These are phyloP conservation scores for Chamaecyparis obtusa DNA, from an alignment of 75 land plant genomes.

Conservation along the genomic window DNA sequence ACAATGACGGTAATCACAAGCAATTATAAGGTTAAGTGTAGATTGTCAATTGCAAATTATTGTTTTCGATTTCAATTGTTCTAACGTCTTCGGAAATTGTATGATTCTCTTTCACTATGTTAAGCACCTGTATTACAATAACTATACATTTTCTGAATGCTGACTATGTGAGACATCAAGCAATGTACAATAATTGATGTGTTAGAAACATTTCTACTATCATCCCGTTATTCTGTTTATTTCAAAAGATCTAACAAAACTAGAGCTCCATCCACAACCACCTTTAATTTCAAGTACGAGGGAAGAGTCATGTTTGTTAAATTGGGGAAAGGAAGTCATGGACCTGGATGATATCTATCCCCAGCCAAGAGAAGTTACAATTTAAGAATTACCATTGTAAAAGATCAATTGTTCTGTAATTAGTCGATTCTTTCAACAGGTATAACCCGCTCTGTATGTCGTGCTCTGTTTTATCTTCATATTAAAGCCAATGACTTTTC, in stretches of 20 bases:
- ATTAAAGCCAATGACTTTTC: neutral
- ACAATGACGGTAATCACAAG: neutral
- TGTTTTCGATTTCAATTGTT: neutral
- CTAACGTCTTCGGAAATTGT: no score
- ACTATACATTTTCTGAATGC: no score
- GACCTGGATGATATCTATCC: no score
- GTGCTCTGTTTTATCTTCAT: neutral
- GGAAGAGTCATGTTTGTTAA: neutral
- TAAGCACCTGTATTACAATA: no score
- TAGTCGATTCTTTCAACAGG: neutral
- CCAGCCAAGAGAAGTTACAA: no score
- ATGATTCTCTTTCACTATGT: no score
- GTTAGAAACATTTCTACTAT: no score
- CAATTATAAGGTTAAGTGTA: neutral
- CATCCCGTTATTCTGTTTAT: neutral
- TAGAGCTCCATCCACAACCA: no score
- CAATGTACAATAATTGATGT: no score
- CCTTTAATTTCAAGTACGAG: neutral
- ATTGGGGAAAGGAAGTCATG: neutral
- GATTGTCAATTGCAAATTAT: no score
- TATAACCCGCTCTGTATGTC: neutral
- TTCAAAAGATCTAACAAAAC: neutral
- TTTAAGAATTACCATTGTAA: no score
- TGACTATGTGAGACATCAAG: no score
- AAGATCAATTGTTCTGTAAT: neutral